phyloP scores from a whole-genome alignment of 139 green algal species.

The Chlorella sp. region DNA sequence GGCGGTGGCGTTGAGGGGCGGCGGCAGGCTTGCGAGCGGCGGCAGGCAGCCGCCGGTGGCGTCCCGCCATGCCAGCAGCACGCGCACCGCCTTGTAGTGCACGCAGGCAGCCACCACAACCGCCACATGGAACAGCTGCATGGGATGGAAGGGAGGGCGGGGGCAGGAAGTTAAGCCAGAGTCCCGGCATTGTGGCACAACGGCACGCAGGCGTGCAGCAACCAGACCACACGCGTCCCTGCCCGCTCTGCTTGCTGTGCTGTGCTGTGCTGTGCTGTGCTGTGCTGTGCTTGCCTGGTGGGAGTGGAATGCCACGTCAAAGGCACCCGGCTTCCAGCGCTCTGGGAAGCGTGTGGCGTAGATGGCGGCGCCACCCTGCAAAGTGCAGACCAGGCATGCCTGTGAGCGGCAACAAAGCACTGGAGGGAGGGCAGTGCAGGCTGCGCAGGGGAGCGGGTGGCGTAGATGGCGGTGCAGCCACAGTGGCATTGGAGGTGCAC shows the following conservation, averaged over 20 bases:
- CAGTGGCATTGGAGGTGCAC: too few species aligned
- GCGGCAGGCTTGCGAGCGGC: too few species aligned
- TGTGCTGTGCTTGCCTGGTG: slow-evolving; percentile 91
- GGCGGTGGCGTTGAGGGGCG: too few species aligned
- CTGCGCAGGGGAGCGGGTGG: slow-evolving; percentile 86
- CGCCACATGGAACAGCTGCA: slow-evolving; percentile 87
- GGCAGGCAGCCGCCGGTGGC: slow-evolving; percentile 67
- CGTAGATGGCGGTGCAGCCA: slow-evolving; percentile 86
- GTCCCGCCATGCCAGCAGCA: slow-evolving; percentile 81
- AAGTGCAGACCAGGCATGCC: too few species aligned
- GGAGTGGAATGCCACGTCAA: slow-evolving; percentile 90
- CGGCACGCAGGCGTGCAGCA: too few species aligned
- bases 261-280: too few species aligned
- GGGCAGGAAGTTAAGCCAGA: not conserved
- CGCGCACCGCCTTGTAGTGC: slow-evolving; percentile 67
- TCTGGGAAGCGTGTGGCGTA: slow-evolving; percentile 91
- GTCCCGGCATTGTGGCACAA: not conserved
- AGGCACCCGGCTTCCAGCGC: slow-evolving; percentile 88
- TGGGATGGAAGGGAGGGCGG: not conserved
- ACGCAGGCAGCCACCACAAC: slow-evolving; percentile 76
- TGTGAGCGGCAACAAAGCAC: too few species aligned
- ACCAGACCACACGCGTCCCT: too few species aligned
- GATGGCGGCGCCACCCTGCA: slow-evolving; percentile 82
- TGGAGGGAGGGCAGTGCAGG: too few species aligned
- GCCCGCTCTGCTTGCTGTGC: too few species aligned